Conservation (phyloP, 305 asterid species). For the Withania somnifera region DNA sequence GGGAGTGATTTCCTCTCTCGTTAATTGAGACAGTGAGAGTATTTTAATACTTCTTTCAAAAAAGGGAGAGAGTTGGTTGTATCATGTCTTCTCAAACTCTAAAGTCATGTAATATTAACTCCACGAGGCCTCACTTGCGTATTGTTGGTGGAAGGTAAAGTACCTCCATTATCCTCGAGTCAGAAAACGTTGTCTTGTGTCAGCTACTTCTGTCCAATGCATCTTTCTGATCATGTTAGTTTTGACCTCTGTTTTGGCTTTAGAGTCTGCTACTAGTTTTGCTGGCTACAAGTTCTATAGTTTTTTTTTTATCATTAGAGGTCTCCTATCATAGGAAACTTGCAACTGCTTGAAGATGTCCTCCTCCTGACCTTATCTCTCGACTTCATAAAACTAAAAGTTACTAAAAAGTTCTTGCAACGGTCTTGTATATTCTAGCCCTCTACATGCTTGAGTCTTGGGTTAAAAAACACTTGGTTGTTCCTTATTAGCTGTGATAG, state of each 20-base stretch:
- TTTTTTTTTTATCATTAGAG: background rate
- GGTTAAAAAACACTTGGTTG: background rate
- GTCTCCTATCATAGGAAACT: background rate
- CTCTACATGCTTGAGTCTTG: background rate
- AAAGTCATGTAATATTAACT: conserved; percentile 60
- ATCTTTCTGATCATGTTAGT: conserved; percentile 81
- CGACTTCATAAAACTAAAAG: background rate
- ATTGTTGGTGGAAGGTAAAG: conserved; percentile 91
- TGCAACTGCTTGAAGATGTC: background rate
- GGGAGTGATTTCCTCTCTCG: no score
- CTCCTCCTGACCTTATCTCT: background rate
- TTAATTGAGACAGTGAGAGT: no score
- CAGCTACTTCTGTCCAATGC: conserved; percentile 93
- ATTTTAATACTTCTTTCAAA: no score
- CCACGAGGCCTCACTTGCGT: conserved; percentile 65
- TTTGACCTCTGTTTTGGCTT: background rate
- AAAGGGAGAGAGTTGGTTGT: no score
- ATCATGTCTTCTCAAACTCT: no score
- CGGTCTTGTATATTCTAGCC: background rate
- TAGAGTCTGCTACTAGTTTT: background rate
- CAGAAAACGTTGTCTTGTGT: conserved; percentile 69
- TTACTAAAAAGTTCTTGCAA: background rate
- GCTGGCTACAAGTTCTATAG: background rate
- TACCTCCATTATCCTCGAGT: conserved; percentile 85
- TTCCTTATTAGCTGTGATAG: no score